These are phyloP conservation scores for Dipteronia sinensis DNA, from an alignment of 345 rosid genomes.

Conservation along the genomic window DNA sequence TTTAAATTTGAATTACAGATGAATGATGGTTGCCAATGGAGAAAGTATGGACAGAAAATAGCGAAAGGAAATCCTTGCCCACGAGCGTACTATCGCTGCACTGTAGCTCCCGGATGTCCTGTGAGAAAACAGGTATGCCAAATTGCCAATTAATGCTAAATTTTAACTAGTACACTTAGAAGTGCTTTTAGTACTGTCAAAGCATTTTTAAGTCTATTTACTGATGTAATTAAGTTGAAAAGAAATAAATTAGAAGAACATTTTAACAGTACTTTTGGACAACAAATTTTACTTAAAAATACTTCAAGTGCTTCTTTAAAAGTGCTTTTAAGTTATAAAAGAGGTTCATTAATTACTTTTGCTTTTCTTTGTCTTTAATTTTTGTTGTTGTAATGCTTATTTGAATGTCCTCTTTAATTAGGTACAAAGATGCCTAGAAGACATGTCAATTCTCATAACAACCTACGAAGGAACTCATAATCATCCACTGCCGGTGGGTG, in stretches of 20 bases:
- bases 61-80: constrained; percentile 94
- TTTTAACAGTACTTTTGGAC: not conserved
- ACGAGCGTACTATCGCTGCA: constrained; percentile 89
- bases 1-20: constrained; percentile 41
- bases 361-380: not conserved
- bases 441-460: constrained; percentile 65
- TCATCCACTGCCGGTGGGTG: constrained; percentile 65
- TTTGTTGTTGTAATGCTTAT: not conserved
- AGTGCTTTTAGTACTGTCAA: not conserved
- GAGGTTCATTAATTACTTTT: not conserved
- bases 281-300: too few species aligned
- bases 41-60: constrained; percentile 92
- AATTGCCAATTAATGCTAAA: too few species aligned
- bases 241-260: too few species aligned
- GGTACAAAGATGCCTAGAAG: constrained; percentile 68
- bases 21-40: constrained; percentile 94
- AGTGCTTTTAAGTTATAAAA: not conserved
- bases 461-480: constrained; percentile 65
- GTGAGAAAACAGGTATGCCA: constrained; percentile 90
- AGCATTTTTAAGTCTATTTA: not conserved
- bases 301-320: not conserved
- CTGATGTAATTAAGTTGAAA: not conserved
- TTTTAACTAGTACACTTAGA: not conserved
- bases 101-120: constrained; percentile 55
- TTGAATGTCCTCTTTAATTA: not conserved